phyloP scores from a whole-genome alignment of 2,329 filamentous ascomycete species.

The Diaporthe vaccinii region DNA sequence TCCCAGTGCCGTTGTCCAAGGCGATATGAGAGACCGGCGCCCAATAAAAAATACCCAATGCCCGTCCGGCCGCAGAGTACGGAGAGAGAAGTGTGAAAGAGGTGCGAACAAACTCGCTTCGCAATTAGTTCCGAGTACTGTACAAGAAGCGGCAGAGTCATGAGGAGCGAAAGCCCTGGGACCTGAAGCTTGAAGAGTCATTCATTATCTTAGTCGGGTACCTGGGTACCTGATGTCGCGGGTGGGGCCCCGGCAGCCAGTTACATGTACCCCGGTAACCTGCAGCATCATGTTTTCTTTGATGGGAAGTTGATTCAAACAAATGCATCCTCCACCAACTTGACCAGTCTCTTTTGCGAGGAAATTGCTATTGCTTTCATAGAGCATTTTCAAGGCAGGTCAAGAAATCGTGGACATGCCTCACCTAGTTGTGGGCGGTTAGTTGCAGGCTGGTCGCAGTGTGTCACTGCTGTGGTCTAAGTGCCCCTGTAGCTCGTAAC shows the following conservation, averaged over 20 bases:
- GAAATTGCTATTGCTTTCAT: background rate
- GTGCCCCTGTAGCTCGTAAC: background rate
- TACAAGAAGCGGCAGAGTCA: slow-evolving; percentile 21
- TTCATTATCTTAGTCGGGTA: slow-evolving; percentile 28
- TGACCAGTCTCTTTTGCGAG: background rate
- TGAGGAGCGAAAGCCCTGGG: background rate
- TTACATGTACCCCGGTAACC: slow-evolving; percentile 6
- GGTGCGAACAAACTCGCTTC: background rate
- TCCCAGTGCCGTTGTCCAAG: slow-evolving; percentile 3
- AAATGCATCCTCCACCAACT: background rate
- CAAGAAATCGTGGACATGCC: background rate
- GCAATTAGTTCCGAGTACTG: background rate
- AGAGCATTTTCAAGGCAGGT: background rate
- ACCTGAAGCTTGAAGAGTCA: slow-evolving; percentile 26
- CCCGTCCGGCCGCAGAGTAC: background rate
- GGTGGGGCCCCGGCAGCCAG: slow-evolving; percentile 19
- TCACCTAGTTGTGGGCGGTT: too few species aligned
- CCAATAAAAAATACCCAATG: background rate
- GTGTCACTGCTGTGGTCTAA: background rate
- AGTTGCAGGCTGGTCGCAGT: background rate
- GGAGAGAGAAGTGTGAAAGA: background rate
- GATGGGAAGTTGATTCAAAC: background rate
- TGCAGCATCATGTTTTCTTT: background rate
- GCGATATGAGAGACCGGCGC: background rate
- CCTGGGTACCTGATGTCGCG: slow-evolving; percentile 11